Evolutionary conservation across 371 early-diverging fungal species (phyloP).

Genomic region (Actinomortierella ambigua): DNA sequence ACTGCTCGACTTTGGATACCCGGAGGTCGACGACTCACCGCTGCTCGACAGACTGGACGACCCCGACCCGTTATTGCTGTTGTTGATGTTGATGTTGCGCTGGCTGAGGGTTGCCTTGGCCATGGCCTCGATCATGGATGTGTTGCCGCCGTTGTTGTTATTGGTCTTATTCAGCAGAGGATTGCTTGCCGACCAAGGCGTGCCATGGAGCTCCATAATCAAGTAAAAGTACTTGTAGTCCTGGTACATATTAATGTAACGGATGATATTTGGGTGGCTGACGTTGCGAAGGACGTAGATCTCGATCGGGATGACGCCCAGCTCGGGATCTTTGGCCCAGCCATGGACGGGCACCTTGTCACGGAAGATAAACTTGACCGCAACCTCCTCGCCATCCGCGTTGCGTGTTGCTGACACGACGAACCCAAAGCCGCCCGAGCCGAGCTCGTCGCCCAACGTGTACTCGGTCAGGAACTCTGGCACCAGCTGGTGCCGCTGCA

Average conservation of each 20-base stretch:
- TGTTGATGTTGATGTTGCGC: constrained; percentile 2
- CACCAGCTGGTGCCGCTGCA: constrained; percentile 50
- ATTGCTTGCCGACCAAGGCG: constrained; percentile 61
- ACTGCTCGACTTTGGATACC: too few species aligned
- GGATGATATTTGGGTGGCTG: constrained; percentile 69
- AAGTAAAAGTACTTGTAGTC: constrained; percentile 72
- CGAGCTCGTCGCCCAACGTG: constrained; percentile 68
- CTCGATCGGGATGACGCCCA: constrained; percentile 78
- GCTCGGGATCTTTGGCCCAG: constrained; percentile 63
- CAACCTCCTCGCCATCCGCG: constrained; percentile 61
- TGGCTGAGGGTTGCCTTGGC: constrained; percentile 40
- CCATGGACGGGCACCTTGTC: constrained; percentile 62
- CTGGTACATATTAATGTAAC: constrained; percentile 69
- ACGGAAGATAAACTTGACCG: constrained; percentile 80
- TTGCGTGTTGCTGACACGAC: constrained; percentile 66
- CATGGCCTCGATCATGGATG: constrained; percentile 29
- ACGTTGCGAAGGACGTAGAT: constrained; percentile 73
- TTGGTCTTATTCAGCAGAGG: constrained; percentile 31
- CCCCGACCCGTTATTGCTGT: too few species aligned
- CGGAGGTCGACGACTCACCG: too few species aligned
- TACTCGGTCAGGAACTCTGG: constrained; percentile 59
- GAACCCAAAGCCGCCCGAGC: constrained; percentile 83
- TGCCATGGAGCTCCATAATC: constrained; percentile 83
- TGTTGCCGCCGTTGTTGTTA: neutral
- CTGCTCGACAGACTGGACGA: too few species aligned